A percentile compares a stretch with the other conserved stretches of the same genome.
Conservation (phyloP, 1,284 basidiomycete genomes). For the Ustilago hordei region DNA sequence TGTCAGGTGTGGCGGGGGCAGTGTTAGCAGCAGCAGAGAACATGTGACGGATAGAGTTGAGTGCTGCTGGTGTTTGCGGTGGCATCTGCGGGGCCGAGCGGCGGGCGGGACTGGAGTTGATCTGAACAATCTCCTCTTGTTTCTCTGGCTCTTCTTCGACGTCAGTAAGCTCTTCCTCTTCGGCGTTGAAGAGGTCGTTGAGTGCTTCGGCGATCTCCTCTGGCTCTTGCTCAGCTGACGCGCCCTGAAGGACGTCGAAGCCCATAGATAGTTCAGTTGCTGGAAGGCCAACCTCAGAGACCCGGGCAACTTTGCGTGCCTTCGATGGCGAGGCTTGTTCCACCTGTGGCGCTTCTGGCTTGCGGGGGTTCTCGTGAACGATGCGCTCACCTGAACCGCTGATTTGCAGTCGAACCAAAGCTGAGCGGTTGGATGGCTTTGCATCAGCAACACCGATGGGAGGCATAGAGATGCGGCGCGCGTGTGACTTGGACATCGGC, state of each 20-base stretch:
- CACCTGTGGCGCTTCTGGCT: not conserved
- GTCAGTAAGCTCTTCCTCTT: conserved; percentile 43
- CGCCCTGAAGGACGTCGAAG: conserved; percentile 32
- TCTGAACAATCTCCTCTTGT: conserved; percentile 37
- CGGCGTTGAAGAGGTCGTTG: conserved; percentile 41
- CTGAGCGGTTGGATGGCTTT: conserved; percentile 29
- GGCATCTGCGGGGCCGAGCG: conserved; percentile 3
- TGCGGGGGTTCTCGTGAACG: conserved; percentile 20
- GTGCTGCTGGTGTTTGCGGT: conserved; percentile 30
- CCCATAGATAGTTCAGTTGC: conserved; percentile 45
- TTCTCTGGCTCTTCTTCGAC: conserved; percentile 23
- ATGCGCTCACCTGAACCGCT: conserved; percentile 37
- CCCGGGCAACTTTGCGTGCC: conserved; percentile 28
- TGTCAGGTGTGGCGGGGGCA: conserved; percentile 32
- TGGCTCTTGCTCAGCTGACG: conserved; percentile 15
- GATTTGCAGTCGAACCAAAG: conserved; percentile 42
- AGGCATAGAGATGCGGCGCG: conserved; percentile 39
- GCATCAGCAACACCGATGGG: conserved; percentile 22
- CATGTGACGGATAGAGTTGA: conserved; percentile 36
- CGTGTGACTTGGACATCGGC: conserved; percentile 21
- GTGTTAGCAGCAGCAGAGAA: conserved; percentile 26
- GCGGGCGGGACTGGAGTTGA: conserved; percentile 24
- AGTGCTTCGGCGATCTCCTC: conserved; percentile 35
- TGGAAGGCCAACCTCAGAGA: conserved; percentile 44
- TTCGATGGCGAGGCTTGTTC: conserved; percentile 30